Conservation (phyloP, 768 basidiomycete species). For the Pilatotrama ljubarskyi region DNA sequence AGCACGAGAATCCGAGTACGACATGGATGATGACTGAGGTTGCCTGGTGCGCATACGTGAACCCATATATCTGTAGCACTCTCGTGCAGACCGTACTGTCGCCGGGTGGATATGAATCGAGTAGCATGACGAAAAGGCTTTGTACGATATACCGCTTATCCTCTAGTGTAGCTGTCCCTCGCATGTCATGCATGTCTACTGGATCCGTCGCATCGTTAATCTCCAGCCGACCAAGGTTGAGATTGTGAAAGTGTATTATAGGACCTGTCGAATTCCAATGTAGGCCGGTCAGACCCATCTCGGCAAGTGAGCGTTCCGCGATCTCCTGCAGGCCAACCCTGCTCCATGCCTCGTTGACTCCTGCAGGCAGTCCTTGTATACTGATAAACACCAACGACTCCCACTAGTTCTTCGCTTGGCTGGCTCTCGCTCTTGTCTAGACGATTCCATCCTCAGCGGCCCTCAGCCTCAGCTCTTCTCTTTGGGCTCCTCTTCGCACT, state of each 20-base stretch:
- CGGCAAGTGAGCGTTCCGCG: not conserved
- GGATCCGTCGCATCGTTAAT: too few species aligned
- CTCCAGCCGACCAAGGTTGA: too few species aligned
- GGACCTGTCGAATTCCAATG: too few species aligned
- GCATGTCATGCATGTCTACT: too few species aligned
- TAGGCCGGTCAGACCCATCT: too few species aligned
- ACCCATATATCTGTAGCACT: not conserved
- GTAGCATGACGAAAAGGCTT: too few species aligned
- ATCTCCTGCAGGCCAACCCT: not conserved
- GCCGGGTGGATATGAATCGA: too few species aligned
- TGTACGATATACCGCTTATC: too few species aligned
- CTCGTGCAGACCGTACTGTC: too few species aligned
- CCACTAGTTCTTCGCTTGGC: not conserved
- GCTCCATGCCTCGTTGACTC: constrained; percentile 16
- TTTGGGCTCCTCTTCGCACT: not conserved
- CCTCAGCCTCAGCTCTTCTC: not conserved
- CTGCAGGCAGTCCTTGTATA: constrained; percentile 5
- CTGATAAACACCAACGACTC: not conserved
- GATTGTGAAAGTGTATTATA: too few species aligned
- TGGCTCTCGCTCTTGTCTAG: not conserved
- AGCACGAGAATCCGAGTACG: constrained; percentile 12
- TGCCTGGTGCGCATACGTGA: not conserved
- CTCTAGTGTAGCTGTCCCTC: too few species aligned
- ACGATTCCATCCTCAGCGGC: not conserved
- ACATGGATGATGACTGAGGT: constrained; percentile 13